Conservation (phyloP, 805 yeast genomes). For the Zygoascus tannicola region DNA sequence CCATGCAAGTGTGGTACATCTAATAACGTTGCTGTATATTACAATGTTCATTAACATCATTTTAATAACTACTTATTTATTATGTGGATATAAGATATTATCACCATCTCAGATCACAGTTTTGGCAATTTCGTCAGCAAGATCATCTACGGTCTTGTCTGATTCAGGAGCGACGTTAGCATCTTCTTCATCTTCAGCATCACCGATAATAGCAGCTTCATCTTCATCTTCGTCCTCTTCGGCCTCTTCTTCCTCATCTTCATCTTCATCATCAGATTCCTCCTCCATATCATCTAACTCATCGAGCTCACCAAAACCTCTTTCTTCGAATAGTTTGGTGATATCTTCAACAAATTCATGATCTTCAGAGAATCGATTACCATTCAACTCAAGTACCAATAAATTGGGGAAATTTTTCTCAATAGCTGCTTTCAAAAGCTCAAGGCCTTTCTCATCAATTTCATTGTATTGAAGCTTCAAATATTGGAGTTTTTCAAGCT, state of each 20-base stretch:
- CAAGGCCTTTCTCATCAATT: slow-evolving; percentile 57
- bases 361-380: slow-evolving; percentile 89
- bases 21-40: too few species aligned
- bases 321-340: slow-evolving; percentile 51
- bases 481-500: slow-evolving; percentile 37
- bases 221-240: slow-evolving; percentile 51
- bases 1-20: too few species aligned
- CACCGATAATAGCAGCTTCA: slow-evolving; percentile 44
- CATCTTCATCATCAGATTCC: slow-evolving; percentile 58
- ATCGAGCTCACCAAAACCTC: slow-evolving; percentile 77
- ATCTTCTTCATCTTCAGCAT: slow-evolving; percentile 33
- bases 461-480: slow-evolving; percentile 86
- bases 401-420: slow-evolving; percentile 49
- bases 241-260: slow-evolving; percentile 49
- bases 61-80: too few species aligned
- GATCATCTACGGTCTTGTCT: slow-evolving; percentile 43
- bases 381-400: slow-evolving; percentile 72
- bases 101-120: slow-evolving; percentile 38
- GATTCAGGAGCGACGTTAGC: slow-evolving; percentile 34
- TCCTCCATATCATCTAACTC: slow-evolving; percentile 95
- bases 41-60: too few species aligned
- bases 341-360: slow-evolving; percentile 57
- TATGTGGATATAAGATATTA: too few species aligned
- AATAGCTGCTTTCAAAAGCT: slow-evolving; percentile 47
- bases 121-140: slow-evolving; percentile 52